Evolutionary conservation across 202 grass and related monocot species (phyloP), one percentile per base, ranked within the genome.

Genomic region (Setaria italica): DNA sequence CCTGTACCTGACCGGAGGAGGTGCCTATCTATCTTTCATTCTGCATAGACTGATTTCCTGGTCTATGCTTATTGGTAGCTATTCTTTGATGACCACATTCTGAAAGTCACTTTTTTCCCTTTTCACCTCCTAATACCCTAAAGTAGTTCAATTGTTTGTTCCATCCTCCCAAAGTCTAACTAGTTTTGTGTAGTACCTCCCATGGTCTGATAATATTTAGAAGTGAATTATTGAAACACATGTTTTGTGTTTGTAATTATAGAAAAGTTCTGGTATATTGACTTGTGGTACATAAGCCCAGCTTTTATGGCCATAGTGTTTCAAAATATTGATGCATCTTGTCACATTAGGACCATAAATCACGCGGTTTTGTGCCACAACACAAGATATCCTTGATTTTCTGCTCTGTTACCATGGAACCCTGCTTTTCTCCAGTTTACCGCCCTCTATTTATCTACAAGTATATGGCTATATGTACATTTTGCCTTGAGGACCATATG

Each of bases 101-200:
- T 4, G 50, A 56, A 77, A 77, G 9, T 49, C 45, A 48, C 19
- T 72, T 62, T 9, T 80, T 37, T 46, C n/a, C 0, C 79, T 43
- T 74, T 16, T 72, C 42, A 59, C 30, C 57, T 67, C 76, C 11
- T 79, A 86, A 45, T 48, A 25, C 39, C 54, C 49, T 67, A 34
- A 73, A 82, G 17, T 54, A 72, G 35, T 4, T 4, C 1, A 64
- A 57, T n/a, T 49, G 35, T 82, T 49, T 32, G 7, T 71, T 81
- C 45, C 67, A 49, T 72, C 20, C n/a, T 60, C 53, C 63, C 34
- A 51, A 37, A 37, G 35, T 37, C 35, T 25, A 37, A 37, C 35
- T 37, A 37, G 2, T 0, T 37, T 37, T 37, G 3, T 37, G 3
- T 4, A 37, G 35, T 37, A 37, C 35, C 35, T 37, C 35, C 3